These are phyloP conservation scores for Dryadomyces quercus-mongolicae DNA, from an alignment of 2,329 filamentous ascomycete genomes.

Conservation along the genomic window DNA sequence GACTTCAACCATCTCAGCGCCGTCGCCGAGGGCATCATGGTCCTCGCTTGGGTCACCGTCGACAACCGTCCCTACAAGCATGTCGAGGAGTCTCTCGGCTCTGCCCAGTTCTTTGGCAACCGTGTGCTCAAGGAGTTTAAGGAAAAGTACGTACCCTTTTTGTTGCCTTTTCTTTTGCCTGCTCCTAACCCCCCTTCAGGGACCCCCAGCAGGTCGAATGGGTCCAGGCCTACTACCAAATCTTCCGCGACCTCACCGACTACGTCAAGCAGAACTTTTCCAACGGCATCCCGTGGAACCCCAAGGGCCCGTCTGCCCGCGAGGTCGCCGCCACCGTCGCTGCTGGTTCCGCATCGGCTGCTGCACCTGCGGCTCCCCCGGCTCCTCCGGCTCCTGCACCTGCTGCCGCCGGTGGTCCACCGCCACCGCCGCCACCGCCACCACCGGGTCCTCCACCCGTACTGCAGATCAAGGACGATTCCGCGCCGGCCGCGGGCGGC, in stretches of 20 bases:
- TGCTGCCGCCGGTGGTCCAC: conserved; percentile 39
- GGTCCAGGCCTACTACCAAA: conserved; percentile 82
- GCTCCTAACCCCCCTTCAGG: conserved; percentile 31
- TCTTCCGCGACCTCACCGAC: conserved; percentile 72
- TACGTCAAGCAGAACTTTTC: conserved; percentile 79
- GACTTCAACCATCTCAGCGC: conserved; percentile 74
- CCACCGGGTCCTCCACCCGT: conserved; percentile 58
- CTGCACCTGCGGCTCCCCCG: conserved; percentile 14
- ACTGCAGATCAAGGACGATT: conserved; percentile 42
- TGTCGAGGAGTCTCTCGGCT: conserved; percentile 69
- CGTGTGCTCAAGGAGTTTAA: conserved; percentile 85
- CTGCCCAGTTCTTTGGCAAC: conserved; percentile 91
- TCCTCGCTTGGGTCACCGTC: conserved; percentile 81
- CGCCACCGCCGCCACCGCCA: conserved; percentile 57
- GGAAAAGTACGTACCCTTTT: conserved; percentile 36
- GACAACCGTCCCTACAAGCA: conserved; percentile 75
- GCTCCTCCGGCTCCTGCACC: conserved; percentile 39
- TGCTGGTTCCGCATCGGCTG: conserved; percentile 22
- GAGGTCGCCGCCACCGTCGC: conserved; percentile 53
- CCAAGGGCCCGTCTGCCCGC: conserved; percentile 58
- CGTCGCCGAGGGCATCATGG: conserved; percentile 80
- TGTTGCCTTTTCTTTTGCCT: not conserved
- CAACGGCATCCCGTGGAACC: conserved; percentile 77
- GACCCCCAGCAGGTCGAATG: conserved; percentile 74
- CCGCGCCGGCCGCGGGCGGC: conserved; percentile 29